Base-by-base conservation (phyloP, 1,139 yeast species). In the Suhomyces bolitotheri region DNA sequence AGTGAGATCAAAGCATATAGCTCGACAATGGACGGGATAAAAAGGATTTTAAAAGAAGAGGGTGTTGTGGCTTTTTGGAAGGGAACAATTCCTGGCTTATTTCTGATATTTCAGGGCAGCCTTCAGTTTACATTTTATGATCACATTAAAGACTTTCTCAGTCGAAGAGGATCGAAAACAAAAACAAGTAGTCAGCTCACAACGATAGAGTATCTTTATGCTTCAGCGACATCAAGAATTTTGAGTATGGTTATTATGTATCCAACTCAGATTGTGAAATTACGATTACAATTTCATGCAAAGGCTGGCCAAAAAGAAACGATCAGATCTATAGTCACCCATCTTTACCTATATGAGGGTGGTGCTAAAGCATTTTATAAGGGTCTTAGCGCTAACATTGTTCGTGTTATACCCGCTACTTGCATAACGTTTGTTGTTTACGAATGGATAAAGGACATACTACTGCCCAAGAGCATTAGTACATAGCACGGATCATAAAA, bases 21-120 rank as follows among this genome's bases (percentile, higher is more conserved):
- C 10, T 78, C 87, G 0, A 58, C 80, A 9, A 7, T 50, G 7
- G 79, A 81, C 43, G 95, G 95, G 0, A 51, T 79, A 0, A 45
- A 41, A 7, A 58, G 71, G 28, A 78, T 89, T 14, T 54, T 70
- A 13, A 50, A 47, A 14, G 63, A 68, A 2, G 96, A 89, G 56
- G 97, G 97, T 0, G 22, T 81, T 0, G 34, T 47, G 2, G 85
- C 90, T 1, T 81, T 87, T 45, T 89, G 95, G 82, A 78, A 80
- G 43, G 98, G 98, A 0, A 66, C 89, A 5, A 50, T 80, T 1
- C 97, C 98, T 0, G 79, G 95, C 5, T 53, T 90, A 38, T 68
- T 90, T 36, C 90, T 87, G 44, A 95, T 92, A 1, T 73, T 84
- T 14, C 97, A 92, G 55, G 95, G 95, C 6, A 88, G 96, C 7